Evolutionary conservation across 2,329 filamentous ascomycete species (phyloP), one percentile per base, ranked within the genome.

Genomic region (Cladosporium sp.): DNA sequence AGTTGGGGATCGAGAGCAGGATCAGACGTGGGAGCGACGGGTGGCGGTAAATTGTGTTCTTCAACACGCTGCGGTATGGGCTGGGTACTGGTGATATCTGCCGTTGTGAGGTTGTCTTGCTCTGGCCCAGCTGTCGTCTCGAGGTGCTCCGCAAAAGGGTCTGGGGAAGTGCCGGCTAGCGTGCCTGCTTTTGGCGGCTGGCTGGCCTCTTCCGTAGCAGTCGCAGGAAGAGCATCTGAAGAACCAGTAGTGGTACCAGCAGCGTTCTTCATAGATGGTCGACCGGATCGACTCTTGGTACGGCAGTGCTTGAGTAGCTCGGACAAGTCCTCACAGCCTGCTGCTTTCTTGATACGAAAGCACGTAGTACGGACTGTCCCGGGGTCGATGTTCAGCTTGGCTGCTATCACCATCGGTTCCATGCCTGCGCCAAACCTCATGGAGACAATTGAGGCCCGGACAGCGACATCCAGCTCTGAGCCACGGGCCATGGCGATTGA

Each of bases 41-140:
- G 34, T 10, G 47, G 19, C n/a, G 6, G 12, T 19, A 4, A 19
- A 9, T 22, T 19, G 5, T 35, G 24, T 2, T 48, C 17, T 15
- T 35, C 24, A 12, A 17, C 3, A 35, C 8, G 32, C 8, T 24
- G n/a, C 20, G 28, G 4, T 19, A 12, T 13, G n/a, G 45, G 6
- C 28, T 35, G 19, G n/a, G 28, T 32, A 25, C 15, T 28, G 28
- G 25, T 48, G 28, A 17, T 19, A 13, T 28, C 17, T 3, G 28
- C 47, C 24, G 45, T 32, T 15, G 34, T 36, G 47, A 37, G 28
- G 47, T 48, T 19, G 36, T 42, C 39, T 36, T 17, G 47, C 47
- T 50, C 47, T 22, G 47, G 47, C 47, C 34, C 20, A 48, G 45
- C 45, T 48, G 47, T 35, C 47, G 47, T 50, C 47, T 50, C 47